A percentile compares a stretch with the other conserved stretches of the same genome.
Evolutionary conservation across 208 protist species (phyloP).

Genomic region (Trypanosoma platydactyli): DNA sequence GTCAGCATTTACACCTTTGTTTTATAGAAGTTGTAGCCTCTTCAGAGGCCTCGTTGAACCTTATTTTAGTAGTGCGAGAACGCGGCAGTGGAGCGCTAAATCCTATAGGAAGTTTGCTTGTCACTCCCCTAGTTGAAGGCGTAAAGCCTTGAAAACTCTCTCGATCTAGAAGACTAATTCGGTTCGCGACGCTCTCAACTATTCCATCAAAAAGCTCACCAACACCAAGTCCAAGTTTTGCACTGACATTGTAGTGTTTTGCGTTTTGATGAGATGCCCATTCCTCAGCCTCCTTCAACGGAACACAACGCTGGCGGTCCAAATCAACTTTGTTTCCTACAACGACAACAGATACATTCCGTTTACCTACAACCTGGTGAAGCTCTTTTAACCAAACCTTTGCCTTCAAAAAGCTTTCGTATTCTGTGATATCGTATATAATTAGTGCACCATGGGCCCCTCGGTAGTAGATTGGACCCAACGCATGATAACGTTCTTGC

Average conservation of each 20-base stretch:
- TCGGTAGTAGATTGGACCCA: constrained; percentile 92
- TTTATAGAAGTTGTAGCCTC: not conserved
- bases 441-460: constrained; percentile 87
- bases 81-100: not conserved
- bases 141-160: not conserved
- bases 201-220: constrained; percentile 24
- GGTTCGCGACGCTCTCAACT: constrained; percentile 6
- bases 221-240: constrained; percentile 25
- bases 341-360: constrained; percentile 76
- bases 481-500: constrained; percentile 89
- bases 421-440: constrained; percentile 93
- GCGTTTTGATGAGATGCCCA: constrained; percentile 17
- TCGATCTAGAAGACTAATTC: not conserved
- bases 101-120: constrained; percentile 4
- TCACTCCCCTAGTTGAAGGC: not conserved
- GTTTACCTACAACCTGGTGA: constrained; percentile 67
- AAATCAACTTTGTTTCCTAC: constrained; percentile 90
- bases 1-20: constrained; percentile 11
- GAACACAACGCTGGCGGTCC: constrained; percentile 67
- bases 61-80: constrained; percentile 10
- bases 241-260: constrained; percentile 25
- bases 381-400: constrained; percentile 93
- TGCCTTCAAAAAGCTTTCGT: constrained; percentile 82
- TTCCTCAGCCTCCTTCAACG: constrained; percentile 27
- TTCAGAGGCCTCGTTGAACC: constrained; percentile 5